Conservation (phyloP, 768 basidiomycete genomes). For the Lactarius akahatsu region DNA sequence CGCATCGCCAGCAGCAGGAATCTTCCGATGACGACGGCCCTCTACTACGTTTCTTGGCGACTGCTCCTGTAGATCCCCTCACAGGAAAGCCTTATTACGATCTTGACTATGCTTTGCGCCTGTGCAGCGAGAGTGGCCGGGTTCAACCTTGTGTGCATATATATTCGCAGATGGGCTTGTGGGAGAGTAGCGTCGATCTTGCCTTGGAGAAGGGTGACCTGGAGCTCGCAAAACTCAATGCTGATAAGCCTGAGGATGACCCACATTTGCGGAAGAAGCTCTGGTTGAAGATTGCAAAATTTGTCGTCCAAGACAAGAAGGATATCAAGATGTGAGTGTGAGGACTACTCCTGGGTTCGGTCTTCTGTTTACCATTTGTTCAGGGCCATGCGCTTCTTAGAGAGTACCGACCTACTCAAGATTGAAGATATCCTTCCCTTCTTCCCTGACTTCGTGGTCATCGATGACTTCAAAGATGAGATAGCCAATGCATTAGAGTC, state of each 20-base stretch:
- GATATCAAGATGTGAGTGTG: constrained; percentile 92
- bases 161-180: constrained; percentile 96
- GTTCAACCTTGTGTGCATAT: constrained; percentile 93
- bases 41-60: constrained; percentile 77
- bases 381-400: constrained; percentile 96
- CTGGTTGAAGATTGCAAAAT: constrained; percentile 98
- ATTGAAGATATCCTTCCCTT: constrained; percentile 99
- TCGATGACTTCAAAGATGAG: constrained; percentile 99
- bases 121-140: constrained; percentile 81
- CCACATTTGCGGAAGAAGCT: constrained; percentile 83
- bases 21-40: constrained; percentile 65
- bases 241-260: constrained; percentile 93
- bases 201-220: constrained; percentile 93
- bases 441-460: constrained; percentile 99
- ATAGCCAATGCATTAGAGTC: constrained; percentile 95
- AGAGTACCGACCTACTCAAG: constrained; percentile 91
- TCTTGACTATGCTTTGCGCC: constrained; percentile 90
- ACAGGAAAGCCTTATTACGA: constrained; percentile 92
- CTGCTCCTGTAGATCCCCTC: constrained; percentile 76
- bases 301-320: constrained; percentile 96
- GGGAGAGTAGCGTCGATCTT: constrained; percentile 94
- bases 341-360: background rate
- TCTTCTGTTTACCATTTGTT: constrained; percentile 11
- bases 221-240: constrained; percentile 92
- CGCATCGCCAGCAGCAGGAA: constrained; percentile 52